phyloP scores from a whole-genome alignment of 768 basidiomycete species.

The Phanerodontia chrysosporium region DNA sequence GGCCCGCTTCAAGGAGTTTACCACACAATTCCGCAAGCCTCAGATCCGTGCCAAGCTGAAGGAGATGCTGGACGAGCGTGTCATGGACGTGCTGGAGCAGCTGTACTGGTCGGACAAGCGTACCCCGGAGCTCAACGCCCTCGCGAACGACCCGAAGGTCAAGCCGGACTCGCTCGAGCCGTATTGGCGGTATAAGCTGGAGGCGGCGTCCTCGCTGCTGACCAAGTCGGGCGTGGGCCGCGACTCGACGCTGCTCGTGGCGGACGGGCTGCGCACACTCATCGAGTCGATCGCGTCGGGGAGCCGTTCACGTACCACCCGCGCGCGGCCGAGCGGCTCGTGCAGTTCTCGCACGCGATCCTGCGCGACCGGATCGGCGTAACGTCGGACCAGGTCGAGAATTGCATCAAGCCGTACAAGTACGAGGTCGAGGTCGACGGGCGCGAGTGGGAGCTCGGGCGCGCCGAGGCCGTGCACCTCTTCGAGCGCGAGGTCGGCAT shows the following conservation, averaged over 20 bases:
- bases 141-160: constrained; percentile 67
- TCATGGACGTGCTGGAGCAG: constrained; percentile 96
- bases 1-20: constrained; percentile 81
- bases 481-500: constrained; percentile 80
- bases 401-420: constrained; percentile 99
- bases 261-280: constrained; percentile 84
- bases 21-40: constrained; percentile 82
- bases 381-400: constrained; percentile 98
- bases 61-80: constrained; percentile 89
- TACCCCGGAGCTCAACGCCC: constrained; percentile 56
- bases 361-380: constrained; percentile 88
- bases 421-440: constrained; percentile 95
- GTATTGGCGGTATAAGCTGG: constrained; percentile 95
- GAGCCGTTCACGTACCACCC: constrained; percentile 95
- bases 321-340: constrained; percentile 79
- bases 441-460: constrained; percentile 87
- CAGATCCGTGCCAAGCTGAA: constrained; percentile 87
- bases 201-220: constrained; percentile 86
- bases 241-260: constrained; percentile 90
- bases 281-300: constrained; percentile 86
- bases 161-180: constrained; percentile 76
- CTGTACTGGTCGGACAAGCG: constrained; percentile 96
- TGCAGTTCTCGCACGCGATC: constrained; percentile 90
- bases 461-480: constrained; percentile 67
- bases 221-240: constrained; percentile 96